A percentile compares a stretch with the other conserved stretches of the same genome.
Evolutionary conservation across 148 eudicot species (phyloP).

Genomic region (Polygonum maritimum): DNA sequence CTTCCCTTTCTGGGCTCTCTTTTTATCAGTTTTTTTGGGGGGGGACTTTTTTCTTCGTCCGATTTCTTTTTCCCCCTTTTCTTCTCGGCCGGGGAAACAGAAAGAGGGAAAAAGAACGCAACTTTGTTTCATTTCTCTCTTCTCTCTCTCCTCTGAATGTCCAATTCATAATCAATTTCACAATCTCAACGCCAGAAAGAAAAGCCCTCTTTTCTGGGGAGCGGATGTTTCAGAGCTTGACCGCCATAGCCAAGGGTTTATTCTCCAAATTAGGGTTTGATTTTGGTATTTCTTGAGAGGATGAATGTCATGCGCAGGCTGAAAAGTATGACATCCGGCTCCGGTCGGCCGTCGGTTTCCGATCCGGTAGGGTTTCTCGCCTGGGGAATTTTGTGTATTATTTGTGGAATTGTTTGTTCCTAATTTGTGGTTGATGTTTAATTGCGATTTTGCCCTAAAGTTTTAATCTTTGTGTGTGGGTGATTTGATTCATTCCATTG

Average conservation of each 20-base stretch:
- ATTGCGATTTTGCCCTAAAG: not conserved
- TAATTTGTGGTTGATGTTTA: not conserved
- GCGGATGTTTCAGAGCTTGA: slow-evolving; percentile 1
- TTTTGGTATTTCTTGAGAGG: not conserved
- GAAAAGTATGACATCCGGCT: slow-evolving; percentile 85
- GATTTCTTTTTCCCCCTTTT: not conserved
- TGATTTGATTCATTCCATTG: slow-evolving; percentile 1
- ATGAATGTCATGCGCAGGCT: slow-evolving; percentile 95
- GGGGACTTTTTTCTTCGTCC: not conserved
- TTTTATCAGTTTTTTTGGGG: not conserved
- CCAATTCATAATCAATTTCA: not conserved
- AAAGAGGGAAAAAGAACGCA: not conserved
- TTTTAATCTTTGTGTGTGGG: not conserved
- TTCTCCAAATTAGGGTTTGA: not conserved
- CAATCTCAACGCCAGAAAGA: not conserved
- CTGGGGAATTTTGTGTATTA: not conserved
- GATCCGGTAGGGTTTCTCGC: slow-evolving; percentile 48
- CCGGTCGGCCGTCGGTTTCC: slow-evolving; percentile 72
- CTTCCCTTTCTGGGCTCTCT: not conserved
- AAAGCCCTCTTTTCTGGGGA: not conserved
- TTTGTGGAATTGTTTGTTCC: not conserved
- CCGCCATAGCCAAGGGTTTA: slow-evolving; percentile 2
- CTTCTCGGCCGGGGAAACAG: slow-evolving; percentile 4
- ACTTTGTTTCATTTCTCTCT: not conserved
- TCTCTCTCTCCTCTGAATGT: not conserved